phyloP scores from a whole-genome alignment of 1,139 yeast genomes.

The Lodderomyces metapsilosis region DNA sequence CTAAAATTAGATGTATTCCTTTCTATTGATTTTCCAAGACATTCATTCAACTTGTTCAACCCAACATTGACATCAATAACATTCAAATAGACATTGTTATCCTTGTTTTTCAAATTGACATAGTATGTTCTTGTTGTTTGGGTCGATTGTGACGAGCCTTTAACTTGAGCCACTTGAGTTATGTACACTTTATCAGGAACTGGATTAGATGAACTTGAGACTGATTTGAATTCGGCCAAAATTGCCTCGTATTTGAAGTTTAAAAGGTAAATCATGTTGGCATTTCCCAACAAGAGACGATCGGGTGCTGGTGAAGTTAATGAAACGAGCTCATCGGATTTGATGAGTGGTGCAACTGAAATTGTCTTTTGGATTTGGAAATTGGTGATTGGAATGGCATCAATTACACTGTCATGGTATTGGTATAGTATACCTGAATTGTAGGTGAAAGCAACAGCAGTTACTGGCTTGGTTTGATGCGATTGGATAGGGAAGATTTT shows the following conservation, averaged over 20 bases:
- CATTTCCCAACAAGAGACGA: slow-evolving; percentile 42
- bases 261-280: slow-evolving; percentile 38
- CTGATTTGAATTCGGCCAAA: slow-evolving; percentile 32
- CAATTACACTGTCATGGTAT: slow-evolving; percentile 21
- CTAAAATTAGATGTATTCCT: slow-evolving; percentile 21
- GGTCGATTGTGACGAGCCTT: slow-evolving; percentile 41
- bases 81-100: slow-evolving; percentile 44
- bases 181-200: slow-evolving; percentile 28
- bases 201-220: slow-evolving; percentile 13
- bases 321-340: slow-evolving; percentile 18
- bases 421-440: slow-evolving; percentile 28
- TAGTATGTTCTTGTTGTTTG: slow-evolving; percentile 44
- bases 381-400: slow-evolving; percentile 21
- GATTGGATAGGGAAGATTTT: slow-evolving; percentile 10
- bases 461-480: background rate
- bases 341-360: slow-evolving; percentile 21
- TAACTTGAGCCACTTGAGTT: slow-evolving; percentile 38
- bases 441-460: slow-evolving; percentile 22
- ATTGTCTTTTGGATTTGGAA: slow-evolving; percentile 21
- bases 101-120: slow-evolving; percentile 40
- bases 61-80: slow-evolving; percentile 63
- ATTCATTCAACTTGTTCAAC: slow-evolving; percentile 66
- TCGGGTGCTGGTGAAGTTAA: slow-evolving; percentile 42
- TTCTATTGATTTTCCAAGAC: slow-evolving; percentile 63
- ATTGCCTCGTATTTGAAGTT: slow-evolving; percentile 46